Base-by-base conservation (phyloP, 2,329 filamentous ascomycete genomes). In the Ophiostoma piceae region DNA sequence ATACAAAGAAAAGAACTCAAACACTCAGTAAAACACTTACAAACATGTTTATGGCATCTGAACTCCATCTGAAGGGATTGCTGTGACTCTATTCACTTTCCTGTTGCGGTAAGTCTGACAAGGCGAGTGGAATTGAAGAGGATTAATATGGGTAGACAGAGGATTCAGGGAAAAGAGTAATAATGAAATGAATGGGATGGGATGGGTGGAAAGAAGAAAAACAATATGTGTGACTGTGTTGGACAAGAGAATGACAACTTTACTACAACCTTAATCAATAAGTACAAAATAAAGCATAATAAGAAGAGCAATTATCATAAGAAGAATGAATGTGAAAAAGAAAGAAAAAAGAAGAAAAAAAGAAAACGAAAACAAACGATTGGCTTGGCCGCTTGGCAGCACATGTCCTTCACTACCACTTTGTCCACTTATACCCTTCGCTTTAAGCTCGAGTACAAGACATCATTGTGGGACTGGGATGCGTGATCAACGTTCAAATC, bases 401-500 rank as follows among this genome's bases (percentile, higher is more conserved):
- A n/a, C n/a, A n/a, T n/a, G n/a, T n/a, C n/a, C n/a, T n/a, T n/a
- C n/a, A n/a, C n/a, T n/a, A n/a, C n/a, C n/a, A n/a, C n/a, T n/a
- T n/a, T n/a, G n/a, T n/a, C 19, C 7, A 62, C 57, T 62, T 62
- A 6, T 22, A n/a, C 7, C n/a, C 47, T 62, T 32, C 26, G 32
- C 57, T 62, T 62, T 29, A 32, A 14, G 57, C 26, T 32, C 22
- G 47, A 54, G 47, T 26, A 14, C 47, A 22, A 54, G 19, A 22
- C 47, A 54, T 54, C 47, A 54, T 22, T 54, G 60, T 64, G 29
- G 62, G 35, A 66, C 16, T 35, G 16, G 0, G 16, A 66, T 66
- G 22, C 62, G 62, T 66, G 62, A 66, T 66, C 19, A 37, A 66
- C 32, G 14, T 3, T 12, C 62, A 41, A 41, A 66, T 66, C 62